Evolutionary conservation across 495 filamentous ascomycete genomes (phyloP).

Genomic region (Lasiosphaeria miniovina): DNA sequence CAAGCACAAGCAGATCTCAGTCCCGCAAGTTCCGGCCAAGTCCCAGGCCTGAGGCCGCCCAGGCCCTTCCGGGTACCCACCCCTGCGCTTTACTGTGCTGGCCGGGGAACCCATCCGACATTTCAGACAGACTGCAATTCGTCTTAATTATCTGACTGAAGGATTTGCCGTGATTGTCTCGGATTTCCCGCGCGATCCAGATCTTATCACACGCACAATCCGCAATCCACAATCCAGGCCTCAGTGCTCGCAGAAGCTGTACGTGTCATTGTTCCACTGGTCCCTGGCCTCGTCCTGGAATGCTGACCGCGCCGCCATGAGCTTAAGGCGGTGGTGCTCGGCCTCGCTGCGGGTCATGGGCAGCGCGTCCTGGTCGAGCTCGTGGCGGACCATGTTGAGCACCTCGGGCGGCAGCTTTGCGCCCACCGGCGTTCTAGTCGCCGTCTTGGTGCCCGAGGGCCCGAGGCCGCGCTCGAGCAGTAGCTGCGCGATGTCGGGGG

Average conservation of each 20-base stretch:
- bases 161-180: no score
- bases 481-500: slow-evolving; percentile 26
- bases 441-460: slow-evolving; percentile 5
- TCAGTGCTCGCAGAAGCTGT: slow-evolving; percentile 21
- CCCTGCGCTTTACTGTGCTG: no score
- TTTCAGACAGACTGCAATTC: no score
- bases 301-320: slow-evolving; percentile 47
- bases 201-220: no score
- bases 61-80: no score
- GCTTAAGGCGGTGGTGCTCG: slow-evolving; percentile 38
- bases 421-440: slow-evolving; percentile 15
- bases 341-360: slow-evolving; percentile 46
- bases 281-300: slow-evolving; percentile 3
- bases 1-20: no score
- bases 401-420: slow-evolving; percentile 39
- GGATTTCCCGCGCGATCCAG: no score
- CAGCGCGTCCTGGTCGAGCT: slow-evolving; percentile 17
- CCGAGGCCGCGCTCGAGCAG: slow-evolving; percentile 34
- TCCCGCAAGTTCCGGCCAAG: no score
- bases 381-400: slow-evolving; percentile 32
- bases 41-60: no score
- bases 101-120: no score
- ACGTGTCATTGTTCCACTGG: slow-evolving; percentile 1
- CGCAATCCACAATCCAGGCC: no score
- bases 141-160: no score